Percentiles rank a stretch among this genome's conserved stretches.
Conservation (phyloP, 257 asterid genomes). For the Capsicum baccatum region DNA sequence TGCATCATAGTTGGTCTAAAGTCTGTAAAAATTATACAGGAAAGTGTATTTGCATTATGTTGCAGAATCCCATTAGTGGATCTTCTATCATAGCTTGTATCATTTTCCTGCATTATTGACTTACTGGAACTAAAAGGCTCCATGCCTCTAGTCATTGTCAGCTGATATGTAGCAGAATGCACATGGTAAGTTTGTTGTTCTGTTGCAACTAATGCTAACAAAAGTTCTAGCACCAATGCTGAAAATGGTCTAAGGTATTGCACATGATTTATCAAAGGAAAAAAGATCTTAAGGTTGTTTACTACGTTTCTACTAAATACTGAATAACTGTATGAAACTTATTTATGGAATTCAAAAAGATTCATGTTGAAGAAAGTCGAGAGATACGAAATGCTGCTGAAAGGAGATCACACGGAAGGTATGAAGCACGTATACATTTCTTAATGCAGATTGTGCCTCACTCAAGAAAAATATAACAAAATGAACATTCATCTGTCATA, state of each 20-base stretch:
- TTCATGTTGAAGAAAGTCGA: neutral
- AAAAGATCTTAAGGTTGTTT: neutral
- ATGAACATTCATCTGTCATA: neutral
- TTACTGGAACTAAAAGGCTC: slow-evolving; percentile 10
- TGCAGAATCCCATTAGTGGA: too few species aligned
- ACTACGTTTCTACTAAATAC: neutral
- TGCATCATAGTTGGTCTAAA: too few species aligned
- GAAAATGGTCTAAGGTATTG: neutral
- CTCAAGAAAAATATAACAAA: neutral
- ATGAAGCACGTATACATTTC: neutral
- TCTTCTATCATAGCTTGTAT: neutral
- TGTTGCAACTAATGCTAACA: neutral
- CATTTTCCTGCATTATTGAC: neutral
- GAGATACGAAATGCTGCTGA: neutral
- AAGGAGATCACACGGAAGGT: neutral
- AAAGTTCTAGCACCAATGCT: neutral
- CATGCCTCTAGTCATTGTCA: neutral
- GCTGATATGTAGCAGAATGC: slow-evolving; percentile 2
- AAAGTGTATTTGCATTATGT: too few species aligned
- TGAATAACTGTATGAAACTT: neutral
- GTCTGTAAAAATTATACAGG: too few species aligned
- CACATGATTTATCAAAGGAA: too few species aligned
- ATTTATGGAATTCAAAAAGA: neutral
- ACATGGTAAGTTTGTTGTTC: neutral
- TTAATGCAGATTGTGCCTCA: slow-evolving; percentile 12